Base-by-base conservation (phyloP, 257 asterid species). In the Solanum verrucosum region DNA sequence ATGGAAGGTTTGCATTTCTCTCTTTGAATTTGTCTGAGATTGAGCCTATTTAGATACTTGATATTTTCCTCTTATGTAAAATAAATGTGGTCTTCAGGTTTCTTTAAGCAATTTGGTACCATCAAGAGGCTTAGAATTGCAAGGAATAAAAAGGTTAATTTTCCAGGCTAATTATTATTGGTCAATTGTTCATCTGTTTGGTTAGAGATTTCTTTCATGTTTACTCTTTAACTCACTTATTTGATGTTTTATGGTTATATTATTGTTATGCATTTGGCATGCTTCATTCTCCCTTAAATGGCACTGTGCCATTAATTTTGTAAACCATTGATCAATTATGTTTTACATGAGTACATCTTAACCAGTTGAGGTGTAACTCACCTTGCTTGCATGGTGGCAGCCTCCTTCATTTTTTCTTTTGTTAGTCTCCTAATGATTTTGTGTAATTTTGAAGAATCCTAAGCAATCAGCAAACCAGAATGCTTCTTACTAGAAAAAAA, bases 101-200 rank as follows among this genome's bases (percentile, higher is more conserved):
- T 97, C 79, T 97, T 97, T 85, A 93, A 96, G 91, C 99, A 97
- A 90, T 96, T 97, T 88, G 99, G 99, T 87, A 44, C 93, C 34
- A 89, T 97, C 84, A 97, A 92, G 94, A 95, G 98, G 89, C 95
- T 97, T 65, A 92, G 96, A 88, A 92, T 97, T 84, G 94, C 98
- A n/a, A 93, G 98, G 87, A 97, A 94, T 87, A 94, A 90, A 90
- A 97, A 97, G 99, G 99, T 97, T 27, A 25, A 85, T 85, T 71
- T 40, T 56, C 88, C 35, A n/a, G 12, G 9, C 34, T 29, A 63
- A 20, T 37, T 34, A 12, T 49, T n/a, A 1, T 84, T 72, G 87
- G 11, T 86, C 33, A 23, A 49, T 10, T 72, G 44, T 9, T 15
- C 81, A 35, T 27, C 2, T 14, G 59, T 88, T 87, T 74, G 7